Evolutionary conservation across 2,329 filamentous ascomycete species (phyloP), one percentile per base, ranked within the genome.

Genomic region (Trichoderma sp.): DNA sequence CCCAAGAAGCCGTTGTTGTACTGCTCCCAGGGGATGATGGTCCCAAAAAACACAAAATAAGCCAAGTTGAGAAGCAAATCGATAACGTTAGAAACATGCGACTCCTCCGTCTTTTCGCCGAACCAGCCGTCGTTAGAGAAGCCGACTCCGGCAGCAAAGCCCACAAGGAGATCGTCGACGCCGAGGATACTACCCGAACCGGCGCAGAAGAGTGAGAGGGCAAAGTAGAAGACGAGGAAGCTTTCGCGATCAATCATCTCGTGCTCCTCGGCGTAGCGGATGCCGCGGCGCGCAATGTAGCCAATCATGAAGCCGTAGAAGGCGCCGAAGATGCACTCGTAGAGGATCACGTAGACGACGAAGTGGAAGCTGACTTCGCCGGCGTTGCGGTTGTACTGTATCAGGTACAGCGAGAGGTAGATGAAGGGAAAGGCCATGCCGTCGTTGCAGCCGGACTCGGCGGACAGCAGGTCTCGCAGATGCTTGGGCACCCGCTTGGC

Each of bases 81-180:
- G 74, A 99, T 99, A 75, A 99, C 95, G 86, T 99, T 98, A 76
- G 94, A 98, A 10, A 99, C 95, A 76, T 98, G 95, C 0, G 95
- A 94, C 77, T 99, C 95, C 75, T 99, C 95, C 0, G 95, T 99
- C 82, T 97, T 97, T 74, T 97, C 91, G 17, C 91, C 91, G 73
- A 99, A 99, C 95, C 95, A 99, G 69, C 95, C 95, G 74, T 99
- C 95, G 77, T 99, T 99, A 71, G 93, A 97, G 81, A 99, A 99
- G 63, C 95, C 95, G n/a, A 99, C 95, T 65, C 95, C 95, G 63
- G 91, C 92, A 15, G 94, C 89, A 73, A 99, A 99, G 45, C 95
- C 95, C 45, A 99, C 92, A 3, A 99, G 85, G 58, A 99, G 80
- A 77, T 99, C 95, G 76, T 99, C 95, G 72, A 97, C 84, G 57